Conservation (phyloP, 352 stramenopile genomes). For the Phytophthora citricola region DNA sequence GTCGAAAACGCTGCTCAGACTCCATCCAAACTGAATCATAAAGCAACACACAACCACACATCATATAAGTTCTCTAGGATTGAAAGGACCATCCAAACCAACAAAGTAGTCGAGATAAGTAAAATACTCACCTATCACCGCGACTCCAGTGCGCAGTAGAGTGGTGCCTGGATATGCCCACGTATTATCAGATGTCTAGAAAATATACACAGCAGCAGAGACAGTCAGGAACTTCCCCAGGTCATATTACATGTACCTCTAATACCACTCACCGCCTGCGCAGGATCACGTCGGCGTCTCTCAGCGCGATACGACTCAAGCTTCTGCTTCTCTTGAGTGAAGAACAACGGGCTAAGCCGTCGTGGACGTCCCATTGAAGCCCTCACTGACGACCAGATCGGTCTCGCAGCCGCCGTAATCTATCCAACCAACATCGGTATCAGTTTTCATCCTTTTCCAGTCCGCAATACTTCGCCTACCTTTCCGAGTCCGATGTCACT, state of each 20-base stretch:
- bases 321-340: conserved; percentile 73
- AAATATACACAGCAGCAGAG: conserved; percentile 5
- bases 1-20: conserved; percentile 43
- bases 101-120: conserved; percentile 5
- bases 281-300: conserved; percentile 36
- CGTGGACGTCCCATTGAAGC: conserved; percentile 77
- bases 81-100: too few relatives aligned
- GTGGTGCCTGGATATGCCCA: conserved; percentile 33
- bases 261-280: conserved; percentile 13
- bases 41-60: neutral
- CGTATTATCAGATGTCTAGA: conserved; percentile 22
- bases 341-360: conserved; percentile 71
- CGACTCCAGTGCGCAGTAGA: conserved; percentile 26
- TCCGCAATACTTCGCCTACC: conserved; percentile 22
- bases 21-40: conserved; percentile 42
- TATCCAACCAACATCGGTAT: conserved; percentile 17
- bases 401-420: conserved; percentile 56
- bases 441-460: neutral
- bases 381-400: conserved; percentile 81
- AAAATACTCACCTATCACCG: conserved; percentile 41
- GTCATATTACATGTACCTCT: neutral
- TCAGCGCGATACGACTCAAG: conserved; percentile 62
- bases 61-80: too few relatives aligned
- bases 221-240: neutral
- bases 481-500: conserved; percentile 69